Conservation (phyloP, 2,329 filamentous ascomycete species). For the Rhinocladiella mackenziei region DNA sequence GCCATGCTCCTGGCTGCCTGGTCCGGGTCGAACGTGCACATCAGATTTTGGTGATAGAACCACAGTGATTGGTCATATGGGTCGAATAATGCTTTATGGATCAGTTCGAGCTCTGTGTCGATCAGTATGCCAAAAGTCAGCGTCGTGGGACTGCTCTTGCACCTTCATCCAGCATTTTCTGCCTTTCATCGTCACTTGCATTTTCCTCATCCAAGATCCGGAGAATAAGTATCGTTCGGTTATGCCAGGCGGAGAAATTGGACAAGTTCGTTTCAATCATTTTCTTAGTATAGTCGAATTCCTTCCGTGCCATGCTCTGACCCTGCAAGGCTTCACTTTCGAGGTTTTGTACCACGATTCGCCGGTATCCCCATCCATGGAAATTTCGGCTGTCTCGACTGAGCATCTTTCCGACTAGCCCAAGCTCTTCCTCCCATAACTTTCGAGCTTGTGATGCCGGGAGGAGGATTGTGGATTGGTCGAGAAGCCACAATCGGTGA, state of each 20-base stretch:
- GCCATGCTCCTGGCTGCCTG: constrained; percentile 57
- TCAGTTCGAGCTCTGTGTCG: constrained; percentile 63
- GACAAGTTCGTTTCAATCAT: constrained; percentile 84
- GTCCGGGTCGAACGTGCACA: constrained; percentile 61
- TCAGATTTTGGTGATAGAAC: constrained; percentile 91
- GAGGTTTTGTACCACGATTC: constrained; percentile 70
- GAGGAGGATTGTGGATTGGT: constrained; percentile 64
- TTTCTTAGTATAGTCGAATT: constrained; percentile 84
- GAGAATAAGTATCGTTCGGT: constrained; percentile 77
- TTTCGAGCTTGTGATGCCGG: constrained; percentile 53
- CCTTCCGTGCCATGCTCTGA: constrained; percentile 66
- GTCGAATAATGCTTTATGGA: constrained; percentile 77
- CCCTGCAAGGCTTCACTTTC: constrained; percentile 56
- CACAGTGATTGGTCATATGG: constrained; percentile 93
- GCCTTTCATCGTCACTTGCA: constrained; percentile 60
- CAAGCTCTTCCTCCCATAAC: constrained; percentile 82
- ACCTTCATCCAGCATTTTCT: constrained; percentile 69
- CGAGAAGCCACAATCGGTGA: constrained; percentile 79
- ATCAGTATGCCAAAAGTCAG: constrained; percentile 5
- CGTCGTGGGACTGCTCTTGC: too few species aligned
- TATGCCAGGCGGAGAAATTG: constrained; percentile 98
- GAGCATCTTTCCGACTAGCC: constrained; percentile 82
- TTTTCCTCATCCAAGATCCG: constrained; percentile 67
- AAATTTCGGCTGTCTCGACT: constrained; percentile 84
- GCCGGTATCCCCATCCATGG: constrained; percentile 91